Evolutionary conservation across 768 basidiomycete species (phyloP).

Genomic region (Amanita pallidorosea): DNA sequence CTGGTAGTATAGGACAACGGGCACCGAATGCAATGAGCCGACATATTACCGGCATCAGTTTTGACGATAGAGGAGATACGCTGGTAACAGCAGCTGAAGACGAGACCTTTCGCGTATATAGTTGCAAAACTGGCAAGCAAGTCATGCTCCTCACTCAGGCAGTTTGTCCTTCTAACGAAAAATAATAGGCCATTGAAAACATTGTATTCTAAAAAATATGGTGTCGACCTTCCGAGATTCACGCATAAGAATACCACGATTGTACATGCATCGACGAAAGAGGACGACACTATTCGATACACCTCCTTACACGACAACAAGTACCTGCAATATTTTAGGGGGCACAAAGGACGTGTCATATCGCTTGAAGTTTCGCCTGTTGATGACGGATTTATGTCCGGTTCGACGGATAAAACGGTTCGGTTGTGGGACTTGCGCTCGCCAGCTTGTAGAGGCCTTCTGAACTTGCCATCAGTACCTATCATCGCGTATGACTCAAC

Average conservation of each 20-base stretch:
- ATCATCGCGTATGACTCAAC: constrained; percentile 78
- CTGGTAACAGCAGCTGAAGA: constrained; percentile 86
- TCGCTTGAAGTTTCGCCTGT: constrained; percentile 88
- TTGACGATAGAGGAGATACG: constrained; percentile 85
- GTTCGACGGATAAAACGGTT: constrained; percentile 88
- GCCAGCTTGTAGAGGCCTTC: constrained; percentile 64
- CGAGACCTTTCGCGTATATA: constrained; percentile 85
- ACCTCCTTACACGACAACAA: constrained; percentile 95
- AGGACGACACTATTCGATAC: constrained; percentile 90
- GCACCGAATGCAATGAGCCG: constrained; percentile 38
- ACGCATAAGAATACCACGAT: constrained; percentile 85
- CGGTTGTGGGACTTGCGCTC: constrained; percentile 91
- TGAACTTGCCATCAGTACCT: constrained; percentile 65
- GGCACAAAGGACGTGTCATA: constrained; percentile 82
- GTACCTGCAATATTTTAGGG: constrained; percentile 91
- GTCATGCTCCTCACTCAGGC: constrained; percentile 27
- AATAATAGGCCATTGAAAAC: constrained; percentile 59
- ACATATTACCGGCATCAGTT: constrained; percentile 81
- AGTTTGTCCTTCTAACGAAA: constrained; percentile 13
- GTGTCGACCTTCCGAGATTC: constrained; percentile 88
- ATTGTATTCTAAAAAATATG: constrained; percentile 91
- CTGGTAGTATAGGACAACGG: constrained; percentile 21
- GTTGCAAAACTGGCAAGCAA: constrained; percentile 87
- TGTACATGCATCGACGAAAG: constrained; percentile 88
- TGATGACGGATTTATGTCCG: constrained; percentile 94